Evolutionary conservation across 495 filamentous ascomycete genomes (phyloP), one percentile per base, ranked within the genome.

Genomic region (Penicillium steckii): DNA sequence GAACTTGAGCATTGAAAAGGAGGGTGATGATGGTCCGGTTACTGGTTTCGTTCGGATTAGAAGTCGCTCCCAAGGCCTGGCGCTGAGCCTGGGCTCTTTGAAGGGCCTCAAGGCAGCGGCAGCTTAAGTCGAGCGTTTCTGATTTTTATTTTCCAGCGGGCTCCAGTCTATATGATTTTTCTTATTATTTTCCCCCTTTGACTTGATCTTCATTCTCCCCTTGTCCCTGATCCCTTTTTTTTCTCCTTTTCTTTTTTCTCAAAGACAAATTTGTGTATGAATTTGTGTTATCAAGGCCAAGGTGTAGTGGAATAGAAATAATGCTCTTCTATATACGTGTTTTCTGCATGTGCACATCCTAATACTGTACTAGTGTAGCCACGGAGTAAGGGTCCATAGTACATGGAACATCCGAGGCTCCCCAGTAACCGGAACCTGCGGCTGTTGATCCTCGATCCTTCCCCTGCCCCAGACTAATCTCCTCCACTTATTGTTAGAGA

Each of bases 21-120:
- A 97, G 69, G 91, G 91, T 44, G 91, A 96, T 9, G 86, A 95
- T 64, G 94, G 95, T 23, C 91, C 91, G 5, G 88, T 99, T 54
- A 97, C 94, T 23, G 95, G 95, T n/a, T 99, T 99, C 68, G 90
- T 99, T 46, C 88, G 95, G 60, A 99, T 99, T 80, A 85, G 95
- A 72, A 96, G 91, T 78, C 88, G 95, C 60, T 96, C 91, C 4
- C 95, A 99, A 75, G 95, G 94, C 44, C 79, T 99, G 50, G 95
- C 95, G 3, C 75, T 99, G 53, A 96, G 92, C 69, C 76, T 99
- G 50, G 95, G 95, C 15, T 93, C 89, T 33, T 78, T 99, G 62
- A 99, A 99, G 75, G 95, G 95, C 3, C 75, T 99, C 56, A 94
- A 93, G 61, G 78, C 71, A 21, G 69, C 74, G 15, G 59, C 73